phyloP scores from a whole-genome alignment of 2,329 filamentous ascomycete genomes.

The Hirsutella rhossiliensis region DNA sequence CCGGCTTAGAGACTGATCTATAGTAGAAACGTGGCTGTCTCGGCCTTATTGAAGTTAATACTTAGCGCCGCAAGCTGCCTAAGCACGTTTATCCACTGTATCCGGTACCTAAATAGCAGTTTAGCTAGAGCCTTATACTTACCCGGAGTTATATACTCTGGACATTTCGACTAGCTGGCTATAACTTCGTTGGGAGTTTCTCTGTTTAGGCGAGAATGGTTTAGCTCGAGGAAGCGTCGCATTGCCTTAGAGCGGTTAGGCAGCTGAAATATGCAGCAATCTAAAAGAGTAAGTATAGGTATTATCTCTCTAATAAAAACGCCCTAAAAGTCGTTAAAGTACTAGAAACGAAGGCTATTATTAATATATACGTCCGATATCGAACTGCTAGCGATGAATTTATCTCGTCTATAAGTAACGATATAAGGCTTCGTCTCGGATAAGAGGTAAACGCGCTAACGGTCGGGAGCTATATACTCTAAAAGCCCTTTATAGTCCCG shows the following conservation, averaged over 20 bases:
- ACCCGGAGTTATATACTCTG: conserved; percentile 31
- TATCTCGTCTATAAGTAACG: conserved; percentile 4
- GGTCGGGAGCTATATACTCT: neutral
- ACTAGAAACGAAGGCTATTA: conserved; percentile 11
- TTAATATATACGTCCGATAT: conserved; percentile 10
- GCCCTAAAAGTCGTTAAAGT: conserved; percentile 4
- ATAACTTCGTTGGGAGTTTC: conserved; percentile 37
- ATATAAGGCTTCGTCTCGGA: conserved; percentile 10
- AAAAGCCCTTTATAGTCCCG: conserved; percentile 3
- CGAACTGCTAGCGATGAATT: neutral
- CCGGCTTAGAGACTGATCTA: conserved; percentile 11
- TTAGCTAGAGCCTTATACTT: conserved; percentile 34
- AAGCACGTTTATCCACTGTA: conserved; percentile 11
- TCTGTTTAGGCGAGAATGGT: conserved; percentile 1
- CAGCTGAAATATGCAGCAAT: conserved; percentile 7
- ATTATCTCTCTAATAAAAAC: neutral
- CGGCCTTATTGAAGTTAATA: conserved; percentile 11
- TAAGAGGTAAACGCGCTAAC: conserved; percentile 7
- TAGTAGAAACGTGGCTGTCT: conserved; percentile 8
- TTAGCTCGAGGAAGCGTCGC: conserved; percentile 7
- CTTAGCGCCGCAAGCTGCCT: conserved; percentile 9
- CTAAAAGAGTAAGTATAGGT: neutral
- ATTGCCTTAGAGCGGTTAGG: conserved; percentile 4
- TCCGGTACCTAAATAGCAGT: conserved; percentile 6
- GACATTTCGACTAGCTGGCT: conserved; percentile 34